A percentile compares a stretch with the other conserved stretches of the same genome.
These are phyloP conservation scores for Agarophyton chilense DNA, from an alignment of 23 red algal species.

Conservation along the genomic window DNA sequence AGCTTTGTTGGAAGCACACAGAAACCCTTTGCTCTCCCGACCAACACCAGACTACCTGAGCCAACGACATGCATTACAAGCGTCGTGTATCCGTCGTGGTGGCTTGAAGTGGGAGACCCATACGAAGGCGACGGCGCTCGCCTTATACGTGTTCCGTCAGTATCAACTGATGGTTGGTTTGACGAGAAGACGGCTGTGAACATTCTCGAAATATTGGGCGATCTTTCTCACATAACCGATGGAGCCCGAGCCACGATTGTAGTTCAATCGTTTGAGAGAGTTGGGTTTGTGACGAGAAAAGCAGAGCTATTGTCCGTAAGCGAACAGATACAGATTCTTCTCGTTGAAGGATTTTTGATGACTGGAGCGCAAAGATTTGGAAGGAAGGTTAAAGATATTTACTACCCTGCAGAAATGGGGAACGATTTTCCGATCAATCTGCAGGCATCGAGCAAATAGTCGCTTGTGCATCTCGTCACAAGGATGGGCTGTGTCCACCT, in stretches of 20 bases:
- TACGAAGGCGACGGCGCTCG: neutral
- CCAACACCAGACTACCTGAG: conserved; percentile 53
- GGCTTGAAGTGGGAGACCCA: conserved; percentile 49
- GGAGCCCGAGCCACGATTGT: conserved; percentile 54
- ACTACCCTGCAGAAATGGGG: conserved; percentile 88
- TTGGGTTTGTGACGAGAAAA: conserved; percentile 53
- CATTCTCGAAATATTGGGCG: conserved; percentile 55
- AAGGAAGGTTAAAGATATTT: neutral
- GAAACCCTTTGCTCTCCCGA: conserved; percentile 15
- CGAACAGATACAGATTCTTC: conserved; percentile 51
- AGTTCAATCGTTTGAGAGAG: conserved; percentile 38
- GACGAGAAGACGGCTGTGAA: conserved; percentile 30
- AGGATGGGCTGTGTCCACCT: conserved; percentile 95
- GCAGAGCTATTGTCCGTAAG: conserved; percentile 42
- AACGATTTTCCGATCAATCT: conserved; percentile 83
- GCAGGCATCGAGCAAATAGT: conserved; percentile 87
- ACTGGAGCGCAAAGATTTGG: conserved; percentile 94
- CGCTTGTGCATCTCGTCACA: conserved; percentile 86
- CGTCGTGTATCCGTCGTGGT: conserved; percentile 72
- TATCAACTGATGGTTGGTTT: conserved; percentile 4
- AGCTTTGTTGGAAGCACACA: conserved; percentile 47
- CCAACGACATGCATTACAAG: conserved; percentile 59
- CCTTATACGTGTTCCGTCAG: conserved; percentile 4
- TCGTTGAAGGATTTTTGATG: conserved; percentile 45
- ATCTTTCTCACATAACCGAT: conserved; percentile 52